Evolutionary conservation across 2,329 filamentous ascomycete species (phyloP).

Genomic region (Alternaria novae-zelandiae): DNA sequence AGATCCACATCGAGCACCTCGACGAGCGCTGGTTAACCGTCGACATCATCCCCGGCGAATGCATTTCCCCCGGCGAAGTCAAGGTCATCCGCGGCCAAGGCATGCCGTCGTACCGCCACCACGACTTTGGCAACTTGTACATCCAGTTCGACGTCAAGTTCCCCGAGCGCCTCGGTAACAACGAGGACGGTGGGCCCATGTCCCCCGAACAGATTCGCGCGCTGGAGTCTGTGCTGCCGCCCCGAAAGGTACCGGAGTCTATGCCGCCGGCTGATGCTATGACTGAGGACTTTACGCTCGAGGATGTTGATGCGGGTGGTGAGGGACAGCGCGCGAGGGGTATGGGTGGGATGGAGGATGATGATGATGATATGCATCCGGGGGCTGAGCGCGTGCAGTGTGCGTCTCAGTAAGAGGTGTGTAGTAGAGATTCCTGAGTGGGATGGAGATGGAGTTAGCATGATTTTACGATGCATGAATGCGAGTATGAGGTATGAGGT

Average conservation of each 20-base stretch:
- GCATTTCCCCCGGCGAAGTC: slow-evolving; percentile 86
- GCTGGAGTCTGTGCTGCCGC: slow-evolving; percentile 84
- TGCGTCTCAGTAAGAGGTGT: slow-evolving; percentile 76
- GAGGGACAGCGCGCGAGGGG: slow-evolving; percentile 73
- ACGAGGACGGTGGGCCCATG: slow-evolving; percentile 54
- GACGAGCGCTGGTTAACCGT: slow-evolving; percentile 97
- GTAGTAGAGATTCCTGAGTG: too few species aligned
- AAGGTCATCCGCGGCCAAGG: slow-evolving; percentile 96
- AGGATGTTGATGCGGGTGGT: slow-evolving; percentile 75
- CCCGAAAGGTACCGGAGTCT: slow-evolving; percentile 65
- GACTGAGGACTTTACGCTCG: slow-evolving; percentile 86
- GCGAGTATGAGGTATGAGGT: not conserved
- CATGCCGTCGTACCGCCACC: slow-evolving; percentile 95
- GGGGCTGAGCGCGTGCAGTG: slow-evolving; percentile 84
- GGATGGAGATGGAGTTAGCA: not conserved
- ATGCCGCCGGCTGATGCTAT: slow-evolving; percentile 82
- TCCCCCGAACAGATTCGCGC: slow-evolving; percentile 74
- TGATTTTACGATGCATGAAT: not conserved
- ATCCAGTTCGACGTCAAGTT: slow-evolving; percentile 98
- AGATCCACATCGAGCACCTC: slow-evolving; percentile 91
- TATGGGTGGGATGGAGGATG: slow-evolving; percentile 69
- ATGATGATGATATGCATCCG: slow-evolving; percentile 64
- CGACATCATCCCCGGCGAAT: slow-evolving; percentile 91
- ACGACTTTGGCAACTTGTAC: slow-evolving; percentile 95
- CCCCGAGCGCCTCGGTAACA: slow-evolving; percentile 64